phyloP scores from a whole-genome alignment of 495 filamentous ascomycete species.

The Daldinia decipiens region DNA sequence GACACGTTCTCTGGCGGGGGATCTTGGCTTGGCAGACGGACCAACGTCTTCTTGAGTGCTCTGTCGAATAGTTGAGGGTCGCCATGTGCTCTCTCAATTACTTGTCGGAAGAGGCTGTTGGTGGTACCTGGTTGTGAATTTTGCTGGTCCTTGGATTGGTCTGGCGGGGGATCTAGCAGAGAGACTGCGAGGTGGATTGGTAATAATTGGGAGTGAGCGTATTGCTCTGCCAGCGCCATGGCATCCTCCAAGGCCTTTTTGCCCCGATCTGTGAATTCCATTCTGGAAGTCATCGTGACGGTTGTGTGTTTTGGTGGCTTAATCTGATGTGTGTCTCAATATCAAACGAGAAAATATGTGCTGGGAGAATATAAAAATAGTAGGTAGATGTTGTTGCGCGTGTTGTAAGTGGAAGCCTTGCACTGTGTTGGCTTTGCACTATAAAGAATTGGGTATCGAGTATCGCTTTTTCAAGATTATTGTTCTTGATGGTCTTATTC shows the following conservation, averaged over 20 bases:
- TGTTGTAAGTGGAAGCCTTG: conserved; percentile 23
- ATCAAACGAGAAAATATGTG: conserved; percentile 16
- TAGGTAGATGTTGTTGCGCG: conserved; percentile 19
- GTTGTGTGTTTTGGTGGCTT: conserved; percentile 1
- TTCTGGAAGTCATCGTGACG: conserved; percentile 62
- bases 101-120: conserved; percentile 86
- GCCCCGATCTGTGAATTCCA: conserved; percentile 93
- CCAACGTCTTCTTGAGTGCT: conserved; percentile 87
- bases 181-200: conserved; percentile 90
- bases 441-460: neutral
- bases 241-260: conserved; percentile 88
- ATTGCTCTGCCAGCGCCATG: conserved; percentile 82
- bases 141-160: conserved; percentile 80
- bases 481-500: conserved; percentile 22
- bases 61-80: conserved; percentile 90
- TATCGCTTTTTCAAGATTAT: conserved; percentile 22
- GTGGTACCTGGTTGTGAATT: conserved; percentile 68
- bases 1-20: conserved; percentile 89
- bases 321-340: conserved; percentile 7
- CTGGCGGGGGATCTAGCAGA: conserved; percentile 83
- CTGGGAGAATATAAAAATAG: conserved; percentile 2
- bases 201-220: conserved; percentile 87
- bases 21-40: conserved; percentile 91
- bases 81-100: conserved; percentile 91
- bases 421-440: conserved; percentile 13